These are phyloP conservation scores for Talaromyces borbonicus DNA, from an alignment of 495 filamentous ascomycete genomes.

Conservation along the genomic window DNA sequence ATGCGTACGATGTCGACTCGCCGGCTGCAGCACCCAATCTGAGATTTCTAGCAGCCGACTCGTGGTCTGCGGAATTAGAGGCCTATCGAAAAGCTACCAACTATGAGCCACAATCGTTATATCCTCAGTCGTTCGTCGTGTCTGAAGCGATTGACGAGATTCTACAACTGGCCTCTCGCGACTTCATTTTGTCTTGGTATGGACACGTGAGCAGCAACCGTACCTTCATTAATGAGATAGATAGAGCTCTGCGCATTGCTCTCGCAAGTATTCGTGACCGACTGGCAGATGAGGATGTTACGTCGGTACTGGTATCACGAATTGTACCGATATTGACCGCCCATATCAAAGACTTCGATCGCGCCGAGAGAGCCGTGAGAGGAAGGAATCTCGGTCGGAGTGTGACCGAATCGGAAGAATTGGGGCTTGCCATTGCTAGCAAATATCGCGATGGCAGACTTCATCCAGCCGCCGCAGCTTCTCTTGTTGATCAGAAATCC, in stretches of 20 bases:
- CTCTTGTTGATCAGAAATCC: constrained; percentile 69
- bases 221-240: constrained; percentile 74
- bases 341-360: constrained; percentile 82
- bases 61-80: constrained; percentile 60
- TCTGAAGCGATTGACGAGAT: constrained; percentile 75
- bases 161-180: constrained; percentile 64
- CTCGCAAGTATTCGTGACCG: constrained; percentile 59
- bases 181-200: constrained; percentile 89
- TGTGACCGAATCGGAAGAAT: constrained; percentile 92
- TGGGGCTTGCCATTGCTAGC: constrained; percentile 84
- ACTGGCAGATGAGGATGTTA: constrained; percentile 61
- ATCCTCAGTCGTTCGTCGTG: constrained; percentile 66
- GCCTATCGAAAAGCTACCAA: constrained; percentile 41
- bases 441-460: constrained; percentile 87
- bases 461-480: constrained; percentile 77
- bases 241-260: constrained; percentile 66
- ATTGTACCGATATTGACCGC: constrained; percentile 84
- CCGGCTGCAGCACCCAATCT: constrained; percentile 21
- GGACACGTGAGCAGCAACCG: constrained; percentile 70
- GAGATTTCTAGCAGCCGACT: constrained; percentile 50
- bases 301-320: constrained; percentile 67
- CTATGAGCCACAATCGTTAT: constrained; percentile 53
- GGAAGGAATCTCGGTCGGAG: constrained; percentile 78
- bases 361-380: constrained; percentile 79
- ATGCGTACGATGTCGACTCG: constrained; percentile 30